A percentile compares a stretch with the other conserved stretches of the same genome.
Evolutionary conservation across 2,329 filamentous ascomycete genomes (phyloP).

Genomic region (Stromatinia cepivora): DNA sequence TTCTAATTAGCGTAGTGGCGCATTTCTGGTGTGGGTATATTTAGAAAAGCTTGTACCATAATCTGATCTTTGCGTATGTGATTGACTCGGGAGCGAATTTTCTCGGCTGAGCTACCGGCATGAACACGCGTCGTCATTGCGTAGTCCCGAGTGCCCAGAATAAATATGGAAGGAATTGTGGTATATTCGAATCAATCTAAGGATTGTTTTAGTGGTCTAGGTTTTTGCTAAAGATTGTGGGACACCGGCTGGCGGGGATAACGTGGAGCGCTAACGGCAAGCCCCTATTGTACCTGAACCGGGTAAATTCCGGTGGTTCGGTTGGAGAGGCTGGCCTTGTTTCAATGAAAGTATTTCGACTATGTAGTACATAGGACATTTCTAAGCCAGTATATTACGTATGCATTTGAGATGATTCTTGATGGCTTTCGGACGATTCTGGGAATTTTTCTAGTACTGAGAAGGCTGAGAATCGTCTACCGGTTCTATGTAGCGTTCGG

Average conservation of each 20-base stretch:
- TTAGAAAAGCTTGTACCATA: background rate
- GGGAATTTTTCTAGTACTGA: background rate
- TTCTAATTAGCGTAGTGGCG: too few species aligned
- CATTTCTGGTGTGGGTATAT: background rate
- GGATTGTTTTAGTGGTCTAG: background rate
- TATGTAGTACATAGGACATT: too few species aligned
- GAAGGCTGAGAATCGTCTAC: background rate
- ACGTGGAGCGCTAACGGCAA: background rate
- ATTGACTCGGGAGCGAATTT: constrained; percentile 5
- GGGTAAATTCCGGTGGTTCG: background rate
- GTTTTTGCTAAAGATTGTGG: background rate
- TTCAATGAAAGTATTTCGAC: background rate
- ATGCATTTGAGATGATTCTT: background rate
- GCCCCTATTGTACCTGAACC: background rate
- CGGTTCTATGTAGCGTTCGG: background rate
- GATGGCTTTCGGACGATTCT: background rate
- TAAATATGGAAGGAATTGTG: background rate
- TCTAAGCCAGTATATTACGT: background rate
- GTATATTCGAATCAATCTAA: background rate
- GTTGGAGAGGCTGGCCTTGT: background rate
- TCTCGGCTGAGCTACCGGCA: background rate
- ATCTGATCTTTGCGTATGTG: background rate
- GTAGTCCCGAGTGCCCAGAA: background rate
- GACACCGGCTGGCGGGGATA: background rate
- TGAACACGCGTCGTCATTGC: background rate